Percentiles rank a stretch among this genome's conserved stretches.
phyloP scores from a whole-genome alignment of 1,284 basidiomycete species.

The Boletellus dicymbophilus region DNA sequence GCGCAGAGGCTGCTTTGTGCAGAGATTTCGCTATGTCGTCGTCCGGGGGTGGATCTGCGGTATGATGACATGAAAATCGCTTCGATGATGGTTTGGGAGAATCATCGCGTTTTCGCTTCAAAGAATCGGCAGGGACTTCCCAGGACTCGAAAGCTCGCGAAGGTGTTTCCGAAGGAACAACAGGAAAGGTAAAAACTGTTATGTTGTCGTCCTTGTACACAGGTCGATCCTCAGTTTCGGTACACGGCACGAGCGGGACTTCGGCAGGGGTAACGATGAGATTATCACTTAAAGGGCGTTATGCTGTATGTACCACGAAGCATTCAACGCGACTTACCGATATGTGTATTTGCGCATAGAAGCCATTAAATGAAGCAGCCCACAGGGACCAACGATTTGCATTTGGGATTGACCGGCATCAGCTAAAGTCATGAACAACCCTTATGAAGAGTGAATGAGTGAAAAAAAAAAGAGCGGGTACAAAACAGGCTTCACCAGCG shows the following conservation, averaged over 20 bases:
- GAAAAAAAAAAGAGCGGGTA: not conserved
- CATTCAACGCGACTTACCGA: constrained; percentile 57
- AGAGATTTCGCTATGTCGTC: constrained; percentile 2
- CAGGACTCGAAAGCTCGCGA: not conserved
- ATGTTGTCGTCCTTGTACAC: constrained; percentile 67
- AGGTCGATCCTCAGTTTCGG: constrained; percentile 32
- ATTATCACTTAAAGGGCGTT: constrained; percentile 40
- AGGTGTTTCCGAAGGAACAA: constrained; percentile 34
- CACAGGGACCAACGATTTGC: constrained; percentile 72
- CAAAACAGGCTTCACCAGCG: constrained; percentile 53
- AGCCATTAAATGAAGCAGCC: constrained; percentile 70
- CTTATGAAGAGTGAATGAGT: constrained; percentile 37
- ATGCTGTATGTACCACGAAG: not conserved
- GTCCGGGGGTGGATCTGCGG: not conserved
- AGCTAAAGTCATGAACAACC: constrained; percentile 81
- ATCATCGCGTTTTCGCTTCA: constrained; percentile 49
- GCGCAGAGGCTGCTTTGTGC: constrained; percentile 24
- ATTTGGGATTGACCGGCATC: constrained; percentile 66
- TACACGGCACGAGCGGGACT: constrained; percentile 35
- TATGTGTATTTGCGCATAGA: constrained; percentile 66
- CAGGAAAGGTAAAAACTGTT: constrained; percentile 62
- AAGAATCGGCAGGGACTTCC: constrained; percentile 4
- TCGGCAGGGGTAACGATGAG: constrained; percentile 52
- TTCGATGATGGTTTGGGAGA: constrained; percentile 38
- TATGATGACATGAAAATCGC: constrained; percentile 12